Base-by-base conservation (phyloP, 1,284 basidiomycete species). In the Microstroma glucosiphilum region DNA sequence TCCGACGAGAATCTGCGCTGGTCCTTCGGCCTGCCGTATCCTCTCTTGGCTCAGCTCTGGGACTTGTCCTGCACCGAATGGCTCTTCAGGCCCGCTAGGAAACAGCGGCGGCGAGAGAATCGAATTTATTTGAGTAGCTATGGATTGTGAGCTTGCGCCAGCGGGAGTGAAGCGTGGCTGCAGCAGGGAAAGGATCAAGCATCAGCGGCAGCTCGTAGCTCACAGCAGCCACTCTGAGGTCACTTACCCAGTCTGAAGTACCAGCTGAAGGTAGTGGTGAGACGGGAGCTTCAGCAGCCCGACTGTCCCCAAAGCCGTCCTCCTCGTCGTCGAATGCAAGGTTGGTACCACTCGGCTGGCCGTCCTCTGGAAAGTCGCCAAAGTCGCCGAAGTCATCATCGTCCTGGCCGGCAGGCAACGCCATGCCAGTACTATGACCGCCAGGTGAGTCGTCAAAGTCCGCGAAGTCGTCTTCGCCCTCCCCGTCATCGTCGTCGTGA, bases 381-480 rank as follows among this genome's bases (percentile, higher is more conserved):
- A 60, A 58, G 37, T 53, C 55, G 15, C 57, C 61, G 48, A 58
- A 59, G 40, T 56, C 40, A 11, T 21, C 37, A 41, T 25, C 13
- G n/a, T 56, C 55, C n/a, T 53, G 51, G 11, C 58, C 58, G 30
- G 26, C 37, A 58, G 56, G 41, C 58, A 40, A 21, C 25, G 42
- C 56, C 9, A 21, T 48, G 23, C 53, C 23, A 3, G 30, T n/a
- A 9, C 25, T 21, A 25, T 46, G n/a, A 8, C 53, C 41, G 8
- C 57, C 60, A 17, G 41, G 40, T 15, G 49, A 56, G 19, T 60
- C 62, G 37, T 43, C 49, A 58, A 58, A 43, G 26, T 49, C 53
- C 12, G 59, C 67, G 19, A 56, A 60, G n/a, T 41, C 42, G 37
- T 56, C 64, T 17, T 61, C 57, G 40, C 53, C 49, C n/a, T 57